Conservation (phyloP, 495 filamentous ascomycete species). For the Mytilinidion resinicola region DNA sequence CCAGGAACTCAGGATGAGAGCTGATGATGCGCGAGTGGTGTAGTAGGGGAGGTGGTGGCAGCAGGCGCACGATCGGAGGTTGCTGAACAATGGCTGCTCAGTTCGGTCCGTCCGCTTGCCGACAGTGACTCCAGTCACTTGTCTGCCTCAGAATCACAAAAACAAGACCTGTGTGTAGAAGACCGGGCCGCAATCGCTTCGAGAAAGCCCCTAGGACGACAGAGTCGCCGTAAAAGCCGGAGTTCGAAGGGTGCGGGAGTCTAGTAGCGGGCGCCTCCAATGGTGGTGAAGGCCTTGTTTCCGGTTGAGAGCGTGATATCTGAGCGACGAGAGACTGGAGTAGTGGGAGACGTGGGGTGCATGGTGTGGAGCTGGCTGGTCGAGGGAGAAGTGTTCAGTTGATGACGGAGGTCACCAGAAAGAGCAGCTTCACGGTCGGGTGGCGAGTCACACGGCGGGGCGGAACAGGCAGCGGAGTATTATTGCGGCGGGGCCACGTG, state of each 20-base stretch:
- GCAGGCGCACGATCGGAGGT: constrained; percentile 15
- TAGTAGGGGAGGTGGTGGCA: constrained; percentile 1
- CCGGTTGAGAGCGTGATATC: constrained; percentile 22
- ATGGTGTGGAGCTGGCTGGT: constrained; percentile 19
- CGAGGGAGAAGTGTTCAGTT: constrained; percentile 20
- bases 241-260: constrained; percentile 21
- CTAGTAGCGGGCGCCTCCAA: constrained; percentile 24
- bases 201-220: constrained; percentile 21
- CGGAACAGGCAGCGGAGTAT: not conserved
- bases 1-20: not conserved
- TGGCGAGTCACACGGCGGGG: not conserved
- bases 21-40: not conserved
- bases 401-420: constrained; percentile 15
- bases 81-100: constrained; percentile 19
- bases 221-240: constrained; percentile 20
- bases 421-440: constrained; percentile 21
- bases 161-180: constrained; percentile 25
- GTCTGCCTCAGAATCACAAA: constrained; percentile 30
- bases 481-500: constrained; percentile 5
- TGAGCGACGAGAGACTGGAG: constrained; percentile 33
- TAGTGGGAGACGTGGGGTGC: constrained; percentile 13
- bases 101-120: constrained; percentile 18
- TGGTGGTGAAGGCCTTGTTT: constrained; percentile 25
- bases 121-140: constrained; percentile 28
- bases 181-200: constrained; percentile 20